Conservation (phyloP, 495 filamentous ascomycete species). For the Schizothecium vesticola region DNA sequence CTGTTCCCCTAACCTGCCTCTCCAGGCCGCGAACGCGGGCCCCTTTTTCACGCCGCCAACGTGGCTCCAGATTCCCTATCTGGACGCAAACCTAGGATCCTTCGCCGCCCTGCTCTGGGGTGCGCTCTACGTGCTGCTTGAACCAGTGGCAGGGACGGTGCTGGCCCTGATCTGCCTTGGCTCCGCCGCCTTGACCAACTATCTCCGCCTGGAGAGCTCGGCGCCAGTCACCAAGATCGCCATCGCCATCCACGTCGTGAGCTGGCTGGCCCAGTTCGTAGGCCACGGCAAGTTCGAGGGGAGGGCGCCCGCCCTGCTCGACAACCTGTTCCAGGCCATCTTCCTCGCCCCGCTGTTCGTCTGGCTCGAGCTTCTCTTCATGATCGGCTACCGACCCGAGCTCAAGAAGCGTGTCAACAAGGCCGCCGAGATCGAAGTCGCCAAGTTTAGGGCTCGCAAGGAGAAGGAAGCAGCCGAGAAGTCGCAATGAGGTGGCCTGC, state of each 20-base stretch:
- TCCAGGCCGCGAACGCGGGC: slow-evolving; percentile 71
- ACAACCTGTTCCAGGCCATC: slow-evolving; percentile 85
- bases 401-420: slow-evolving; percentile 73
- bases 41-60: slow-evolving; percentile 65
- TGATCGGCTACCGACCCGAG: slow-evolving; percentile 82
- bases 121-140: slow-evolving; percentile 81
- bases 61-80: slow-evolving; percentile 63
- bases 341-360: slow-evolving; percentile 98
- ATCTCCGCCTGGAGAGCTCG: slow-evolving; percentile 63
- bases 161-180: slow-evolving; percentile 68
- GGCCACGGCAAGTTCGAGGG: slow-evolving; percentile 89
- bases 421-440: slow-evolving; percentile 63
- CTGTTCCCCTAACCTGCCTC: slow-evolving; percentile 2
- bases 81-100: slow-evolving; percentile 77
- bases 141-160: slow-evolving; percentile 79
- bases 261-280: slow-evolving; percentile 84
- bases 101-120: slow-evolving; percentile 64
- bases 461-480: slow-evolving; percentile 19
- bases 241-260: slow-evolving; percentile 59
- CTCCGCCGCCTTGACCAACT: slow-evolving; percentile 67
- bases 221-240: slow-evolving; percentile 64
- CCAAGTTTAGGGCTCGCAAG: slow-evolving; percentile 49
- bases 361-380: slow-evolving; percentile 92
- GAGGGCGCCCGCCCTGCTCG: slow-evolving; percentile 79
- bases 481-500: slow-evolving; percentile 1